Percentiles rank a stretch among this genome's conserved stretches.
These are phyloP conservation scores for Gossypium trilobum DNA, from an alignment of 441 rosid genomes.

Conservation along the genomic window DNA sequence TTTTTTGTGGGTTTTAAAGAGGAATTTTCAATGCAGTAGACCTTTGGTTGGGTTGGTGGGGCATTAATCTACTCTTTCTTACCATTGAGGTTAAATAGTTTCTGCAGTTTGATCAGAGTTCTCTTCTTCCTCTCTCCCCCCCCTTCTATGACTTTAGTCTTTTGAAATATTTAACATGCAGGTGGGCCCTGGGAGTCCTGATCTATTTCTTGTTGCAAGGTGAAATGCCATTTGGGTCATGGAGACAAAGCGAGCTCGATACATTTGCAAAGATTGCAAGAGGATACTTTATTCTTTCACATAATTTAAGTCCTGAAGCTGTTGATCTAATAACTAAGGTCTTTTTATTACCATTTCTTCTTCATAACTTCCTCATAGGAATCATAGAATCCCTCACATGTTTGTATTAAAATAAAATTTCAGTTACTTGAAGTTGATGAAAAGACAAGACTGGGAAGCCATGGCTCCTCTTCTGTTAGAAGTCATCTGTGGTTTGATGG, in stretches of 20 bases:
- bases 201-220: slow-evolving; percentile 71
- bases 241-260: slow-evolving; percentile 81
- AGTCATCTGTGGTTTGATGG: slow-evolving; percentile 66
- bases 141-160: background rate
- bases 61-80: background rate
- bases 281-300: slow-evolving; percentile 57
- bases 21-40: background rate
- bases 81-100: background rate
- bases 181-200: slow-evolving; percentile 95
- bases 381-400: background rate
- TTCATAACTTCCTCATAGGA: background rate
- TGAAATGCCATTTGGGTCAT: slow-evolving; percentile 85
- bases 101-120: background rate
- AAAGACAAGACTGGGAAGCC: slow-evolving; percentile 55
- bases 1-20: background rate
- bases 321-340: slow-evolving; percentile 80
- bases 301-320: slow-evolving; percentile 51
- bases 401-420: slow-evolving; percentile 4
- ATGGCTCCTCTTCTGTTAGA: slow-evolving; percentile 52
- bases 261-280: slow-evolving; percentile 68
- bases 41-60: background rate
- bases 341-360: slow-evolving; percentile 10
- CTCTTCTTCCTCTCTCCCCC: background rate
- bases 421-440: slow-evolving; percentile 84
- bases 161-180: slow-evolving; percentile 19